Evolutionary conservation across 140 eudicot genomes (phyloP).

Genomic region (Oenanthe javanica): DNA sequence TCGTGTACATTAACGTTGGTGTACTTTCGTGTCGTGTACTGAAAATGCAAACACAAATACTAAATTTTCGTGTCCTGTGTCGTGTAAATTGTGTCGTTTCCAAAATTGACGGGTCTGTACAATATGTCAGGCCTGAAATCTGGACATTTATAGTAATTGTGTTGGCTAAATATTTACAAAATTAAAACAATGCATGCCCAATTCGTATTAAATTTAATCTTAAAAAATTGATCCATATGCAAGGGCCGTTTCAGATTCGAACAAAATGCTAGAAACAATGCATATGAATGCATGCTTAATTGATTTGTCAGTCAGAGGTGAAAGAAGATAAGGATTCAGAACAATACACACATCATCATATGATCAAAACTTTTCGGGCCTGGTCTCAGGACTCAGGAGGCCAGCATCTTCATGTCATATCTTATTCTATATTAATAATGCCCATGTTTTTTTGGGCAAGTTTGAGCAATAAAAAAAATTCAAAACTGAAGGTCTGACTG

Average conservation of each 20-base stretch:
- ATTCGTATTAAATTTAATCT: no score
- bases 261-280: constrained; percentile 1
- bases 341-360: not conserved
- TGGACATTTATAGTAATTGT: no score
- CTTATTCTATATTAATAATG: not conserved
- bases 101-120: no score
- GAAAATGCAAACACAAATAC: no score
- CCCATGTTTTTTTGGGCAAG: not conserved
- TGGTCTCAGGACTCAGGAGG: not conserved
- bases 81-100: no score
- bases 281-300: not conserved
- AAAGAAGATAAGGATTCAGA: not conserved
- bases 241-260: not conserved
- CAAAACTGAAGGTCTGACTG: not conserved
- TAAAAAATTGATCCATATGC: not conserved
- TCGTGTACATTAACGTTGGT: no score
- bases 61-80: no score
- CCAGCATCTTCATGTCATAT: not conserved
- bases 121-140: no score
- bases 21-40: no score
- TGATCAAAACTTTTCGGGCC: not conserved
- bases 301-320: constrained; percentile 3
- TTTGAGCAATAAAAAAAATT: not conserved
- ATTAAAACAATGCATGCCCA: not conserved
- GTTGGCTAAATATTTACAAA: not conserved